Conservation (phyloP, 2,329 filamentous ascomycete species). For the Colletotrichum aenigma region DNA sequence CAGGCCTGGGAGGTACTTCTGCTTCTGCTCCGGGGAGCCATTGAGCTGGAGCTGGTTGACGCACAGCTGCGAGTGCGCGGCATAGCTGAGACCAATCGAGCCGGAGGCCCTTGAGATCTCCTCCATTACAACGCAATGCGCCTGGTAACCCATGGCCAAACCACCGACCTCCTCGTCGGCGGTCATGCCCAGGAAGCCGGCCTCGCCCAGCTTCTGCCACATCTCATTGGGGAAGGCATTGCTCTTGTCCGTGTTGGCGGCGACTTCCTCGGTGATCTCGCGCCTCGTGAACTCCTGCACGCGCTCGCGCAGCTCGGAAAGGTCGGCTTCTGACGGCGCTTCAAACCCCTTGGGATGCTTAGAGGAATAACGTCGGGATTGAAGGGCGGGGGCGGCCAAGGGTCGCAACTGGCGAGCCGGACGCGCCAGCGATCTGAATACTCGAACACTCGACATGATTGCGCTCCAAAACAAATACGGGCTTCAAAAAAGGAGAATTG, state of each 20-base stretch:
- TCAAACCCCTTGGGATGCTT: constrained; percentile 68
- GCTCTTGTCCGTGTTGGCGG: constrained; percentile 78
- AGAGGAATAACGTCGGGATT: constrained; percentile 54
- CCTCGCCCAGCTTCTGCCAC: constrained; percentile 93
- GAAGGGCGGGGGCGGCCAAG: constrained; percentile 36
- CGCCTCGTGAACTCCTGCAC: constrained; percentile 89
- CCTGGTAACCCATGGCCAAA: constrained; percentile 91
- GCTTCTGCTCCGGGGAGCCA: constrained; percentile 79
- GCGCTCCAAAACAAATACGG: not conserved
- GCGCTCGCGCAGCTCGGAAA: constrained; percentile 80
- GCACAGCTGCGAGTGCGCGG: constrained; percentile 94
- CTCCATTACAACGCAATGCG: constrained; percentile 94
- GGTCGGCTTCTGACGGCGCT: constrained; percentile 72
- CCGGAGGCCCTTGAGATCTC: constrained; percentile 88
- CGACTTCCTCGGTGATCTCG: constrained; percentile 85
- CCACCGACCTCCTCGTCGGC: constrained; percentile 92
- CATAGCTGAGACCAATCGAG: constrained; percentile 88
- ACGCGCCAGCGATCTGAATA: constrained; percentile 38
- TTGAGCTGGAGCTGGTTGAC: constrained; percentile 96
- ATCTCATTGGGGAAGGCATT: constrained; percentile 91
- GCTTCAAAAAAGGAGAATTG: not conserved
- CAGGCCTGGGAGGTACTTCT: constrained; percentile 77
- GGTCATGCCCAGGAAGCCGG: constrained; percentile 90
- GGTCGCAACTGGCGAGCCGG: constrained; percentile 30
- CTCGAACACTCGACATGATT: constrained; percentile 45